Base-by-base conservation (phyloP, 2,329 filamentous ascomycete species). In the Aspergillus cejpii region DNA sequence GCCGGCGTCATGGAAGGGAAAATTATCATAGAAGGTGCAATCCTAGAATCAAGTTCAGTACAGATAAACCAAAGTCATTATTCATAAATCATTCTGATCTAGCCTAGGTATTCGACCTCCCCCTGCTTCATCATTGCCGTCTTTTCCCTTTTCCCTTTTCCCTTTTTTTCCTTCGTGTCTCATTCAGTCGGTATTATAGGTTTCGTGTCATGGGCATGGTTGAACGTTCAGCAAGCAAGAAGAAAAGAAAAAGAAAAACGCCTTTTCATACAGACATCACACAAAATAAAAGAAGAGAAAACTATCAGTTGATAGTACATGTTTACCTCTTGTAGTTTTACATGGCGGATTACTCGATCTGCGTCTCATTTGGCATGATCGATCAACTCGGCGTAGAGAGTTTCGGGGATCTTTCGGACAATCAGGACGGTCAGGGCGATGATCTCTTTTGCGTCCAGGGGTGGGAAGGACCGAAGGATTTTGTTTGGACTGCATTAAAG, bases 381-480 rank as follows among this genome's bases (percentile, higher is more conserved):
- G 41, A 96, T 83, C 59, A 98, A 88, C 64, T 95, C 87, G 40
- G 85, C 82, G 62, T 96, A 98, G 38, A 97, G 76, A 54, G 94
- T 85, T 50, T 89, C 82, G 1, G 92, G 91, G 43, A 98, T 89
- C 74, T 90, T 92, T 56, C 84, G 83, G 46, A 94, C 85, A 58
- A 96, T 85, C 41, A 84, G 83, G 55, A 96, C 81, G 0, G 91
- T 91, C 45, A 94, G 79, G 37, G 81, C 81, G 64, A 94, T 92
- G 59, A 95, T 85, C 53, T 84, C 81, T 56, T 87, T 84, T 3
- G 90, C 85, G 55, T 94, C 83, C 20, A 96, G 74, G 3, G 85
- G 80, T 5, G 90, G 90, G 56, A 96, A 88, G 1, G 85, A 90
- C 45, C 90, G 79, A n/a, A 96, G 74, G 12, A 95, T 79, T 62